Evolutionary conservation across 2,329 filamentous ascomycete genomes (phyloP).

Genomic region (Penicillium sp.): DNA sequence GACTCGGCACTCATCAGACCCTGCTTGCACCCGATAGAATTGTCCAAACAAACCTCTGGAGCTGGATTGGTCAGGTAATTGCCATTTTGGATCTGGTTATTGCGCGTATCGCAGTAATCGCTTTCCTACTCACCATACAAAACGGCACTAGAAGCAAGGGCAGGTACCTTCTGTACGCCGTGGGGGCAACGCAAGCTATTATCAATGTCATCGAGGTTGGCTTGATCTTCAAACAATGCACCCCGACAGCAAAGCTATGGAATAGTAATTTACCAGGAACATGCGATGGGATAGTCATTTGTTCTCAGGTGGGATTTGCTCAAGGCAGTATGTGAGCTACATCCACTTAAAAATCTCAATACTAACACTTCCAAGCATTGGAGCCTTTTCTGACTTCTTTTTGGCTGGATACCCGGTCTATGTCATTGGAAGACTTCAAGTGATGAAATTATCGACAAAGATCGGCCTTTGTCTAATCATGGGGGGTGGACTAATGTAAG

Average conservation of each 20-base stretch:
- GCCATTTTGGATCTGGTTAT: constrained; percentile 14
- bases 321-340: constrained; percentile 13
- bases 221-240: constrained; percentile 17
- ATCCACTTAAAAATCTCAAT: not conserved
- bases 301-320: constrained; percentile 15
- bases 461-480: constrained; percentile 18
- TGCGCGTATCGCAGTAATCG: constrained; percentile 16
- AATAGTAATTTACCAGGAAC: constrained; percentile 9
- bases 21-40: constrained; percentile 5
- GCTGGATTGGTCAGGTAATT: constrained; percentile 17
- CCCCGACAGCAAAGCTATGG: constrained; percentile 13
- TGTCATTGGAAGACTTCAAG: constrained; percentile 17
- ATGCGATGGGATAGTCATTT: constrained; percentile 11
- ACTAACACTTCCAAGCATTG: constrained; percentile 4
- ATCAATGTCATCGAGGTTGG: constrained; percentile 16
- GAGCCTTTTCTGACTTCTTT: constrained; percentile 14
- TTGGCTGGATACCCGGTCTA: constrained; percentile 18
- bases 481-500: constrained; percentile 20
- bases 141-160: constrained; percentile 8
- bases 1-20: constrained; percentile 17
- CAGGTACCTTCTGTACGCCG: constrained; percentile 12
- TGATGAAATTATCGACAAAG: constrained; percentile 17
- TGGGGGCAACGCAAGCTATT: constrained; percentile 11
- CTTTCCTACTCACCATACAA: constrained; percentile 18
- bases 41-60: constrained; percentile 17